Percentiles rank a stretch among this genome's conserved stretches.
These are phyloP conservation scores for Syzygium grande DNA, from an alignment of 345 rosid species.

Conservation along the genomic window DNA sequence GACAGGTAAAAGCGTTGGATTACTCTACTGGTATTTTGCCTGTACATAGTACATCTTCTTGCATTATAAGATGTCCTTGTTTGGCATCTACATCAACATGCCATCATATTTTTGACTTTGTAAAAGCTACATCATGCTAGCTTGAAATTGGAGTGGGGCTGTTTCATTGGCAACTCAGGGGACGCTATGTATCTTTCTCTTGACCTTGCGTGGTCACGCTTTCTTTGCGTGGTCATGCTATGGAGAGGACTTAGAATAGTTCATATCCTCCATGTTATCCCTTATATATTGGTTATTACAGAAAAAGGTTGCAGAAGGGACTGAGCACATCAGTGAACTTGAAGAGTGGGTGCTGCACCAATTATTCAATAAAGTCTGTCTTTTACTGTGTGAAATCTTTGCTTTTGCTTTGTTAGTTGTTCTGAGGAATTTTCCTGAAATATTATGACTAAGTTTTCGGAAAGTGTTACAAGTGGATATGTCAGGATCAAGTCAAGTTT, in stretches of 20 bases:
- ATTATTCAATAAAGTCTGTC: not conserved
- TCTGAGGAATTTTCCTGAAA: not conserved
- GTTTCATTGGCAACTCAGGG: not conserved
- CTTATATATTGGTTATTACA: not conserved
- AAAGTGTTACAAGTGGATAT: not conserved
- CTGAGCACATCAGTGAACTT: not conserved
- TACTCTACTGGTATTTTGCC: not conserved
- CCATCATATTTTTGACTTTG: not conserved
- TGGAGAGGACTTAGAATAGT: not conserved
- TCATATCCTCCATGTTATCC: not conserved
- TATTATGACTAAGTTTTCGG: not conserved
- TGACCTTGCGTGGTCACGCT: not conserved
- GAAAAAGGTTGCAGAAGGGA: not conserved
- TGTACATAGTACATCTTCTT: not conserved
- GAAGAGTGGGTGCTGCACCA: not conserved
- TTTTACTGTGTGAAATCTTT: not conserved
- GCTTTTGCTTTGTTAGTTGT: not conserved
- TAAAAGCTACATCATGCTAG: not conserved
- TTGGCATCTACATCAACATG: not conserved
- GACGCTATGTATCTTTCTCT: not conserved
- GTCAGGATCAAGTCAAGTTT: not conserved
- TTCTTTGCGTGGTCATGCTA: not conserved
- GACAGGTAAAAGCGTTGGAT: slow-evolving; percentile 49
- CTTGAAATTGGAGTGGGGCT: not conserved
- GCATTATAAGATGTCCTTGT: not conserved